Base-by-base conservation (phyloP, 768 basidiomycete species). In the Pleurotus pulmonarius region DNA sequence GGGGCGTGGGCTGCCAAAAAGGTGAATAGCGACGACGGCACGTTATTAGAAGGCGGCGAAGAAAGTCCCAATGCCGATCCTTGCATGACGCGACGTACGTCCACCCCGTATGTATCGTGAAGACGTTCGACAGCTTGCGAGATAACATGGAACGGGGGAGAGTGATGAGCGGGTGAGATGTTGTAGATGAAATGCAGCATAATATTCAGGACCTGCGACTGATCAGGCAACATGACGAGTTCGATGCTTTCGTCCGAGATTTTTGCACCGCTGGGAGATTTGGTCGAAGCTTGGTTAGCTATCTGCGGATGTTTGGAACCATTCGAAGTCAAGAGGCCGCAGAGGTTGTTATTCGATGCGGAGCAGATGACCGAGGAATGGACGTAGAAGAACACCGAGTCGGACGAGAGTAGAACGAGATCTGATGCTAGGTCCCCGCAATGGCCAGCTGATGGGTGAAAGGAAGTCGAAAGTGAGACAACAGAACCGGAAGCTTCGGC, bases 341-440 rank as follows among this genome's bases (percentile, higher is more conserved):
- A 26, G 4, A 51, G 24, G 1, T 34, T 3, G 34, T 37, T 51
- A 5, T 5, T 51, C 4, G 49, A 20, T 5, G 49, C 26, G 3
- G 49, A 18, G 6, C 13, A 13, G n/a, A 51, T 11, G 13, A 51
- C 37, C 3, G 49, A 9, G 12, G 26, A 38, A 20, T 51, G 49
- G 15, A 51, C 49, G 34, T 51, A 51, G 34, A 51, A 51, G n/a
- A 51, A 51, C 4, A 51, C 49, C 0, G 49, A 51, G n/a, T 51
- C 49, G 13, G 49, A 12, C 0, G 49, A 51, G 29, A 51, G 49
- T n/a, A 51, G 49, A 5, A 51, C 49, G 13, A 51, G 37, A 16
- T 51, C 49, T 12, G 49, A 29, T 5, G 49, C 29, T 2, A 39
- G 24, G n/a, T 26, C 13, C 4, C 37, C 49, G 3, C 49, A 38